Base-by-base conservation (phyloP, 2,329 filamentous ascomycete genomes). In the Trichoderma oligosporum region DNA sequence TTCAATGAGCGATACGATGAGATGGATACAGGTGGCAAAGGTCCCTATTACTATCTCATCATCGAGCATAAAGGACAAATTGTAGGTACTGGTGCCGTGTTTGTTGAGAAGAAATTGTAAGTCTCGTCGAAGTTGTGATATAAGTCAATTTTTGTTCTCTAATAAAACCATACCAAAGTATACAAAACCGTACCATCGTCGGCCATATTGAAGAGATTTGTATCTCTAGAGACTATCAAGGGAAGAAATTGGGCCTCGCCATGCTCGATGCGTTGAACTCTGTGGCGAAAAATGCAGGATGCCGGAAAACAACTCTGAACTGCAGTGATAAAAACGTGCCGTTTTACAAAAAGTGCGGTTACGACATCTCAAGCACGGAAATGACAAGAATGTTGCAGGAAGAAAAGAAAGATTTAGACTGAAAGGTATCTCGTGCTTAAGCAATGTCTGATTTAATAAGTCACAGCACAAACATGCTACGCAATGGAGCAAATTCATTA, bases 161-260 rank as follows among this genome's bases (percentile, higher is more conserved):
- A 14, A 36, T 12, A 31, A 27, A 7, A 4, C 11, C 9, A 6
- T 4, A 44, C 3, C 7, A 38, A 42, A 82, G 80, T 64, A 87
- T 89, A 61, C 85, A 88, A 66, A 78, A 84, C 58, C 79, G 86
- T 22, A 84, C 84, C 18, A 73, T 82, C 12, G 87, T 90, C 4
- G 89, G 89, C 1, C 89, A 94, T 67, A 88, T 94, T 67, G 89
- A 94, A 73, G 89, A 94, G 69, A 92, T 94, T 67, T 87, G 89
- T 3, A 86, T 94, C 27, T 80, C 85, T 49, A 86, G 87, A 72
- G 85, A 88, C 57, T 86, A 92, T 71, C 89, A 92, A 70, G 87
- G 88, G 27, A 91, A 91, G 77, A 91, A 89, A 66, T 74, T 94
- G 16, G 89, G 89, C 0, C 68, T 90, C 68, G 78, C 83, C 62